Evolutionary conservation across 2,329 filamentous ascomycete species (phyloP).

Genomic region (Trichoderma asperellum): DNA sequence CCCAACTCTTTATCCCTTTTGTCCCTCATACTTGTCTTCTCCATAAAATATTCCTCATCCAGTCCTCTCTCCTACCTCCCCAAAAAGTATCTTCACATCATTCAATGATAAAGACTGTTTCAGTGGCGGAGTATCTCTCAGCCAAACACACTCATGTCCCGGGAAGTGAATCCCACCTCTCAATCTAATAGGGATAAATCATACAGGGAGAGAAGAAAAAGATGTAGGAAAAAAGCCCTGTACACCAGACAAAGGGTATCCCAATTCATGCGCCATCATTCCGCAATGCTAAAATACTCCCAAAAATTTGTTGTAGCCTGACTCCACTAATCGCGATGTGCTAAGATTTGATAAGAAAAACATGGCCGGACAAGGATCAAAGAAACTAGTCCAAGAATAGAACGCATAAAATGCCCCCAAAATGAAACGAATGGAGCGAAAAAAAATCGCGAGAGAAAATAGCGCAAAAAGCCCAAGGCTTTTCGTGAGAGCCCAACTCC

Average conservation of each 20-base stretch:
- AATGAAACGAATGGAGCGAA: conserved; percentile 4
- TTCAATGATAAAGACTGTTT: not conserved
- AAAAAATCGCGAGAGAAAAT: conserved; percentile 10
- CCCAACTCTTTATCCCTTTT: conserved; percentile 18
- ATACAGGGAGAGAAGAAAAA: not conserved
- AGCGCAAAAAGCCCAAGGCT: conserved; percentile 21
- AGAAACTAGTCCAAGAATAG: conserved; percentile 22
- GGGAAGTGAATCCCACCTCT: not conserved
- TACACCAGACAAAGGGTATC: conserved; percentile 22
- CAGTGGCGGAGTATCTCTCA: not conserved
- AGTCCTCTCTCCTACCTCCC: not conserved
- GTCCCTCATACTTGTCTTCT: not conserved
- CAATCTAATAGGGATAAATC: not conserved
- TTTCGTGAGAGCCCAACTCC: not conserved
- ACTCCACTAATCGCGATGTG: conserved; percentile 26
- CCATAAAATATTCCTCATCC: not conserved
- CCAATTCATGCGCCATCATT: conserved; percentile 18
- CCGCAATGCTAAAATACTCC: conserved; percentile 23
- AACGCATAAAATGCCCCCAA: not conserved
- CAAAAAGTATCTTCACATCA: not conserved
- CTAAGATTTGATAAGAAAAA: conserved; percentile 4
- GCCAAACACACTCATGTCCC: not conserved
- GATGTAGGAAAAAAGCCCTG: not conserved
- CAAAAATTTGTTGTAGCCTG: conserved; percentile 9
- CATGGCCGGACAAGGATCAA: not conserved